Evolutionary conservation across 495 filamentous ascomycete genomes (phyloP), one percentile per base, ranked within the genome.

Genomic region (Talaromyces stipitatus): DNA sequence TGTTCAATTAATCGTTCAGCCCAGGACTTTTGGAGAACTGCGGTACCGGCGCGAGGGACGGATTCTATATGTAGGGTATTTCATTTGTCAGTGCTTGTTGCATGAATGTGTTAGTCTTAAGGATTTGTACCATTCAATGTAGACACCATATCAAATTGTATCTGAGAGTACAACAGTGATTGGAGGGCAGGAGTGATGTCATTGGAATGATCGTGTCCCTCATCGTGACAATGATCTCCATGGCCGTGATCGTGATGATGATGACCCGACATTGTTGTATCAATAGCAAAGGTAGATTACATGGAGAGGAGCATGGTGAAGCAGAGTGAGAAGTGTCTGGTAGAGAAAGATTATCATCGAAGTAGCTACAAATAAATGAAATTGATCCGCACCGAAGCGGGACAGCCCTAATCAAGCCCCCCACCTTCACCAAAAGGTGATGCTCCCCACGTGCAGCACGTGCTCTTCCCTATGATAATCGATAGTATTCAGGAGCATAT

Each of bases 171-270:
- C 11, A 98, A 79, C 29, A 90, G 85, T 57, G 82, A 86, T 70
- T 97, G 91, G 29, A 95, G 72, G 2, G 92, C 92, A 1, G 92
- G 92, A 4, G 87, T 89, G 63, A 95, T 82, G 70, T 98, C 95
- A 72, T 97, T 92, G 20, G 86, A 83, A 68, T 95, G 90, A 66
- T 91, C 88, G 66, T 96, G 88, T 28, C 63, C 64, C 36, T 77
- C 69, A 58, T 74, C 72, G 59, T 76, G 74, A 27, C 66, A 64
- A 46, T 77, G 69, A 43, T 75, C 67, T 57, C 73, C 71, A 58
- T 74, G 72, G 33, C 66, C 64, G 45, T 77, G 68, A 43, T 79
- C 73, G 46, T 72, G 56, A 38, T 80, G 69, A 61, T 78, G 66
- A 59, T 73, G 74, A 0, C 64, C 68, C 14, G 74, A 73, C 74